Evolutionary conservation across 2,329 filamentous ascomycete species (phyloP), one percentile per base, ranked within the genome.

Genomic region (Penicillium sumatraense): DNA sequence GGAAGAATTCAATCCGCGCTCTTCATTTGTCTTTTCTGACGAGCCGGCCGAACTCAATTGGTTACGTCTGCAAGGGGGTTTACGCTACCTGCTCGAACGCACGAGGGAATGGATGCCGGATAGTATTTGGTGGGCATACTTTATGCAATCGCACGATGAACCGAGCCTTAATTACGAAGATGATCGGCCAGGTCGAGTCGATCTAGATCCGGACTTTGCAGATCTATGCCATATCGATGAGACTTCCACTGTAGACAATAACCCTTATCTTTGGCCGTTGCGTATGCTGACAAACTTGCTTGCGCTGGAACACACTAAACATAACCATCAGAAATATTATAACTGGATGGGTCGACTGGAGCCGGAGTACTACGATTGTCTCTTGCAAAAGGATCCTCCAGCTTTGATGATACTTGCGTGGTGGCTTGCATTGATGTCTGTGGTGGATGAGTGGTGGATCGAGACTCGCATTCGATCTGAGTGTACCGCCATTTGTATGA

Each of bases 401-500:
- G 72, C 71, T 10, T 38, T 75, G 45, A 51, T 75, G 4, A 57
- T 75, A 26, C 56, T 75, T n/a, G 65, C 63, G 26, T 69, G 68
- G 63, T 75, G 72, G 73, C 59, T 74, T 52, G 69, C 59, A 6
- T 62, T 70, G 23, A 64, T 70, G 62, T 65, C 60, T 24, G 61
- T 54, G 38, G 48, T 59, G 36, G 57, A 62, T 7, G 33, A 68
- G 16, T 72, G 66, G 62, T 75, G 71, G 72, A 58, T 70, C 35
- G 61, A 69, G 35, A 61, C 61, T 24, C 57, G 73, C 29, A 64
- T 68, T 4, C 57, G 63, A 1, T 70, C 71, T 2, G 73, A 75
- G 57, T 74, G 72, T 52, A 60, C 63, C 6, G 73, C 73, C 27
- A 71, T 75, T 13, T 74, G 71, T 51, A 74, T 72, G 69, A 70